Evolutionary conservation across 371 early-diverging fungal genomes (phyloP).

Genomic region (Lichtheimia hyalospora): DNA sequence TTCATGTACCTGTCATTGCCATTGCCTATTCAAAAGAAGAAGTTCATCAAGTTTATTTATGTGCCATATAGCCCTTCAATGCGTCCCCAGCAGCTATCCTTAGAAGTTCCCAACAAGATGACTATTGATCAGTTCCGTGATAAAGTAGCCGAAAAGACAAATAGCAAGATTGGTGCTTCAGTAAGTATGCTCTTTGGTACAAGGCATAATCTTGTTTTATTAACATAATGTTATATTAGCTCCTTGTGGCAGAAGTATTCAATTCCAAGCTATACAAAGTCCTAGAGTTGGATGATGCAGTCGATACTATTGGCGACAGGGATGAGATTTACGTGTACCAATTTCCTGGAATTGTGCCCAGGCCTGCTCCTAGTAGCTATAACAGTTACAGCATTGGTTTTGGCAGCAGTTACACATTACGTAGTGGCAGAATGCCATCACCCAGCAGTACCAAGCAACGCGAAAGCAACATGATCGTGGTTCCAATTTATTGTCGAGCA

Average conservation of each 20-base stretch:
- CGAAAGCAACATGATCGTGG: conserved; percentile 6
- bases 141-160: conserved; percentile 60
- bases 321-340: conserved; percentile 77
- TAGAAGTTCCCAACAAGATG: conserved; percentile 57
- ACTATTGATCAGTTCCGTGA: conserved; percentile 63
- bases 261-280: conserved; percentile 64
- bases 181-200: conserved; percentile 19
- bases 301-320: conserved; percentile 51
- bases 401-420: not conserved
- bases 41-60: conserved; percentile 46
- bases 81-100: conserved; percentile 21
- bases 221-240: conserved; percentile 1
- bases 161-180: conserved; percentile 35
- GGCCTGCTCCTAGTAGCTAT: not conserved
- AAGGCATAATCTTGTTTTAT: not conserved
- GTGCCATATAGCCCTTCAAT: conserved; percentile 56
- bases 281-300: conserved; percentile 59
- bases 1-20: conserved; percentile 71
- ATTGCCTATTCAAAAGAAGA: conserved; percentile 56
- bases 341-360: conserved; percentile 42
- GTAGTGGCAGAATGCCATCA: not conserved
- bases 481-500: conserved; percentile 14
- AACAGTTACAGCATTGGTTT: no score
- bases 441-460: not conserved
- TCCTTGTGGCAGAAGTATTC: conserved; percentile 67